A percentile compares a stretch with the other conserved stretches of the same genome.
Evolutionary conservation across 352 stramenopile species (phyloP).

Genomic region (Globisporangium camurandrum): DNA sequence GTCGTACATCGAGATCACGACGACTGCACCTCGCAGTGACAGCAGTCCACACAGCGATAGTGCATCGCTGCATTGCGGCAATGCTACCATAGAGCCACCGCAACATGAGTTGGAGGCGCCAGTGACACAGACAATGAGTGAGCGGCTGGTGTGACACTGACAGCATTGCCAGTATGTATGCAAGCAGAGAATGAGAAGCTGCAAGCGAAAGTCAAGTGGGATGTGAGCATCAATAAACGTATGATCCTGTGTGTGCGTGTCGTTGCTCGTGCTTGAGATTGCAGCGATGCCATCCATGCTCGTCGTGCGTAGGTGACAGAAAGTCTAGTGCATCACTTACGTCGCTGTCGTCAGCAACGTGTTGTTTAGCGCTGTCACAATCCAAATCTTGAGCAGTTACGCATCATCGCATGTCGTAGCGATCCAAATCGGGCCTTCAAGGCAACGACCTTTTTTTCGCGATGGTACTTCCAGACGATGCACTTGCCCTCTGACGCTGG

Average conservation of each 20-base stretch:
- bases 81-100: background rate
- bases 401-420: no score
- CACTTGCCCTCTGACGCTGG: background rate
- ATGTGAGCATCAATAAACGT: no score
- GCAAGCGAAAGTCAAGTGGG: no score
- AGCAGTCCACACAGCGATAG: background rate
- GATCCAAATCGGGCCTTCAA: background rate
- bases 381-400: background rate
- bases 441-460: no score
- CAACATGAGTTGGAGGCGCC: background rate
- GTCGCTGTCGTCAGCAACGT: background rate
- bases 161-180: no score
- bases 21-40: background rate
- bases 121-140: background rate
- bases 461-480: background rate
- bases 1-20: conserved; percentile 70
- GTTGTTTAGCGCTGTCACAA: background rate
- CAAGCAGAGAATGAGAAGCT: no score
- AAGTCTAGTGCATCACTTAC: background rate
- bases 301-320: background rate
- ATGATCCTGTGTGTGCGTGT: background rate
- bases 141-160: background rate
- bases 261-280: no score
- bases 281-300: background rate
- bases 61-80: background rate